A percentile compares a stretch with the other conserved stretches of the same genome.
These are phyloP conservation scores for Colletotrichum filicis DNA, from an alignment of 2,329 filamentous ascomycete genomes.

Conservation along the genomic window DNA sequence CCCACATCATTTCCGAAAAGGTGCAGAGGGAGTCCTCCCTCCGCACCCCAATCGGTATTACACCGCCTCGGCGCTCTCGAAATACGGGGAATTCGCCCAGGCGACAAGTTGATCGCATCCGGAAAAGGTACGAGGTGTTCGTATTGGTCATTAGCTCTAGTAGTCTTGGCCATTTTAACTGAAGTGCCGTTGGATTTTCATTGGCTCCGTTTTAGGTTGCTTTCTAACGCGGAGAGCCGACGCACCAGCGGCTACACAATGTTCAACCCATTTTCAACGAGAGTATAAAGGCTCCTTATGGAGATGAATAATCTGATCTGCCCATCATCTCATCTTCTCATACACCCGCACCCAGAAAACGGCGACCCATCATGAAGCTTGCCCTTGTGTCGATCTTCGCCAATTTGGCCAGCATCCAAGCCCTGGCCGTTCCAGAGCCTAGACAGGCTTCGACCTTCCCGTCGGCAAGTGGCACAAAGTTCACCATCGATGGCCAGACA, in stretches of 20 bases:
- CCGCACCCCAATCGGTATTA: not conserved
- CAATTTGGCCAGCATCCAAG: not conserved
- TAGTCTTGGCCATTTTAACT: not conserved
- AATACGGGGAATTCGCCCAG: not conserved
- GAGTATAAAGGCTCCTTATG: not conserved
- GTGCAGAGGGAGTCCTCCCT: not conserved
- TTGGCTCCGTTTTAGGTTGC: not conserved
- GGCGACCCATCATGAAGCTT: not conserved
- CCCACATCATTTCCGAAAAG: not conserved
- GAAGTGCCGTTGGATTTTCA: not conserved
- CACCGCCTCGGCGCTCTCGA: not conserved
- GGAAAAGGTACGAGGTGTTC: not conserved
- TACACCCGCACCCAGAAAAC: not conserved
- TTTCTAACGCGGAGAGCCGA: not conserved
- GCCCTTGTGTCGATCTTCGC: not conserved
- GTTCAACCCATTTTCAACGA: too few relatives aligned
- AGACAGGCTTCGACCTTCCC: slow-evolving; percentile 8
- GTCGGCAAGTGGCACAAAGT: slow-evolving; percentile 40
- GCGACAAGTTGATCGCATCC: not conserved
- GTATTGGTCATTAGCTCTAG: too few relatives aligned
- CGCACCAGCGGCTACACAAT: not conserved
- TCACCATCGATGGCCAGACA: slow-evolving; percentile 54
- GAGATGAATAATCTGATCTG: not conserved
- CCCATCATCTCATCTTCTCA: not conserved
- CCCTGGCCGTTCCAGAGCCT: not conserved